Conservation (phyloP, 2,329 filamentous ascomycete genomes). For the Aspergillus unguis region DNA sequence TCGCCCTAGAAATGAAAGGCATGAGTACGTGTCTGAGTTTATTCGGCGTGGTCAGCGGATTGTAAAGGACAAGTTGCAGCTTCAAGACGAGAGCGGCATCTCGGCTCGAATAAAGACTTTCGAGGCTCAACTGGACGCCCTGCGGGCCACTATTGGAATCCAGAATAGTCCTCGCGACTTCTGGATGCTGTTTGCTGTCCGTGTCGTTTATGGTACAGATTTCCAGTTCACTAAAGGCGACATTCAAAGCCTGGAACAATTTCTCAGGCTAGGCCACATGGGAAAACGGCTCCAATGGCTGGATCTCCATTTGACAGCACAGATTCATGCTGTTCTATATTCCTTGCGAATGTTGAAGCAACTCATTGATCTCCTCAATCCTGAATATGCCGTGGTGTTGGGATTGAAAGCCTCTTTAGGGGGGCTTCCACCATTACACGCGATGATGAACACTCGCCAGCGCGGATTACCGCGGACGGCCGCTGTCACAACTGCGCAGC, state of each 20-base stretch:
- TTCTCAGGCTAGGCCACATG: constrained; percentile 29
- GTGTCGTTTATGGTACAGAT: constrained; percentile 26
- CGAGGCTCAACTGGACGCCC: constrained; percentile 20
- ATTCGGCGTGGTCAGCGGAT: constrained; percentile 38
- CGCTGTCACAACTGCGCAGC: constrained; percentile 8
- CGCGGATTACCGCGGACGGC: constrained; percentile 13
- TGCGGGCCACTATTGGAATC: constrained; percentile 15
- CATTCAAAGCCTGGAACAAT: constrained; percentile 22
- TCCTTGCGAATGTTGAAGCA: constrained; percentile 61
- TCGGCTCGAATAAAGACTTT: constrained; percentile 19
- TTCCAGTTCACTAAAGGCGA: constrained; percentile 15
- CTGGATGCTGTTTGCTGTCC: constrained; percentile 37
- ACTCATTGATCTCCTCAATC: constrained; percentile 40
- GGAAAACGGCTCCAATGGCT: constrained; percentile 52
- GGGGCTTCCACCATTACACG: constrained; percentile 28
- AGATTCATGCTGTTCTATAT: constrained; percentile 60
- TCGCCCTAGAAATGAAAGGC: constrained; percentile 22
- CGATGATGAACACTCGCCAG: constrained; percentile 27
- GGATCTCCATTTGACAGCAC: constrained; percentile 59
- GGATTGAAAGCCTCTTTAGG: constrained; percentile 21
- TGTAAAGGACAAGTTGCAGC: constrained; percentile 24
- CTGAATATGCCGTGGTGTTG: constrained; percentile 9
- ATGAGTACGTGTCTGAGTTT: constrained; percentile 30
- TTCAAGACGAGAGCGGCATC: constrained; percentile 22
- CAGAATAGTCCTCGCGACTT: constrained; percentile 16